Evolutionary conservation across 495 filamentous ascomycete species (phyloP).

Genomic region (Daldinia caldariorum): DNA sequence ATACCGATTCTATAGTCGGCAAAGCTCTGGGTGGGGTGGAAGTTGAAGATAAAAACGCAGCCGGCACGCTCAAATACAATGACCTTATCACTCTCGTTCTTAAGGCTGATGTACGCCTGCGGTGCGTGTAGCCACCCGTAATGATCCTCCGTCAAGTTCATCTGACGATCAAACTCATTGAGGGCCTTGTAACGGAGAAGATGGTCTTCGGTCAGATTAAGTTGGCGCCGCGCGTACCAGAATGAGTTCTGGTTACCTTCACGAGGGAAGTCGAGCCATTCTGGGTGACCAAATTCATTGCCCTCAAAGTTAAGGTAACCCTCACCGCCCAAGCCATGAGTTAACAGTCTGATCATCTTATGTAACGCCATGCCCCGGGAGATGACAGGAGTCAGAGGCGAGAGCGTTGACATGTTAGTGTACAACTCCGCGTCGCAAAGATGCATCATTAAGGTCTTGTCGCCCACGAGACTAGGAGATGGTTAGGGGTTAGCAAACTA

Average conservation of each 20-base stretch:
- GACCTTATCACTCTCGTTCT: constrained; percentile 94
- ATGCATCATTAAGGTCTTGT: constrained; percentile 97
- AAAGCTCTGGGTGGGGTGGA: constrained; percentile 87
- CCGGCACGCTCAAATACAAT: constrained; percentile 95
- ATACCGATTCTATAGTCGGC: constrained; percentile 93
- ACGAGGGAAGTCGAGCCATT: constrained; percentile 98
- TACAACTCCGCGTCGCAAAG: constrained; percentile 97
- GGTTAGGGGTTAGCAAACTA: constrained; percentile 46
- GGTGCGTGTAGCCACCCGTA: constrained; percentile 91
- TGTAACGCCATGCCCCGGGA: constrained; percentile 90
- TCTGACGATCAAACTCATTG: constrained; percentile 91
- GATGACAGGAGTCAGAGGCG: constrained; percentile 87
- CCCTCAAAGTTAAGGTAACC: constrained; percentile 99
- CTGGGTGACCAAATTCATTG: constrained; percentile 98
- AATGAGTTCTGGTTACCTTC: constrained; percentile 94
- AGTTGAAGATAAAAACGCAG: constrained; percentile 95
- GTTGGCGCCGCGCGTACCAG: constrained; percentile 95
- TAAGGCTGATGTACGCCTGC: constrained; percentile 91
- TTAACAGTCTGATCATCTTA: constrained; percentile 96
- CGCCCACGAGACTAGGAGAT: constrained; percentile 81
- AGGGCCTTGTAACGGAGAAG: constrained; percentile 90
- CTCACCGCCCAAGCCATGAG: constrained; percentile 93
- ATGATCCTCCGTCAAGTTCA: constrained; percentile 87
- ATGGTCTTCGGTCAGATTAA: constrained; percentile 88
- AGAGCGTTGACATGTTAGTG: constrained; percentile 92